Percentiles rank a stretch among this genome's conserved stretches.
Evolutionary conservation across 768 basidiomycete genomes (phyloP).

Genomic region (Mrakia frigida): DNA sequence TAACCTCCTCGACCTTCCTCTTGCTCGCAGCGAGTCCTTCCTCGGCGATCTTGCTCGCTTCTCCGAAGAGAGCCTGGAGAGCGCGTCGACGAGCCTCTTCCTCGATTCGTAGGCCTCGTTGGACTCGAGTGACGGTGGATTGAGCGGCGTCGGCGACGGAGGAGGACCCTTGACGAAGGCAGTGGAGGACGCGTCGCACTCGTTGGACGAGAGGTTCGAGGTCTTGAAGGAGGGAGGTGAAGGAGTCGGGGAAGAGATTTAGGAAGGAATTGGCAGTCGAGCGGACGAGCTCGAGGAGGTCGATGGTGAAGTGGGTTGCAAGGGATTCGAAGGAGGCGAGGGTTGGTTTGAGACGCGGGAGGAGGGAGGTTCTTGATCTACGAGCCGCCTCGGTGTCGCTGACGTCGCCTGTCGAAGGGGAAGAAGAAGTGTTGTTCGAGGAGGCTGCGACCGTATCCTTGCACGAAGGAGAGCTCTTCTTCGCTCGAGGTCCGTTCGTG

Average conservation of each 20-base stretch:
- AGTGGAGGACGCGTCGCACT: background rate
- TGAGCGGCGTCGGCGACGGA: conserved; percentile 9
- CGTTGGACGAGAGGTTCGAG: background rate
- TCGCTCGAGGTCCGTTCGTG: background rate
- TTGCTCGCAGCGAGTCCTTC: background rate
- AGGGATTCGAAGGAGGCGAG: background rate
- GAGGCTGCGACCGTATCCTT: background rate
- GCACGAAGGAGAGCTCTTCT: background rate
- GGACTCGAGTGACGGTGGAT: background rate
- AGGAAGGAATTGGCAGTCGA: background rate
- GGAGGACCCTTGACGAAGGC: background rate
- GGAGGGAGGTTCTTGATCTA: background rate
- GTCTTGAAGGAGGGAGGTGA: background rate
- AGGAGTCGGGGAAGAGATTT: background rate
- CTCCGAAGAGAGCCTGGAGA: conserved; percentile 1
- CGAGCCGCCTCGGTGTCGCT: too few species aligned
- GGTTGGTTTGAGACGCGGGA: background rate
- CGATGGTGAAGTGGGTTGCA: background rate
- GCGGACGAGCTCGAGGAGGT: background rate
- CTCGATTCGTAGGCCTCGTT: background rate
- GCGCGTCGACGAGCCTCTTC: background rate
- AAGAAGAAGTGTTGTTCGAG: background rate
- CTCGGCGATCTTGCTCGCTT: background rate
- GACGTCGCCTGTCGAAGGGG: background rate
- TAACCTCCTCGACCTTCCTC: background rate